Evolutionary conservation across 192 early-diverging fungal genomes (phyloP).

Genomic region (Chytriomyces confervae): DNA sequence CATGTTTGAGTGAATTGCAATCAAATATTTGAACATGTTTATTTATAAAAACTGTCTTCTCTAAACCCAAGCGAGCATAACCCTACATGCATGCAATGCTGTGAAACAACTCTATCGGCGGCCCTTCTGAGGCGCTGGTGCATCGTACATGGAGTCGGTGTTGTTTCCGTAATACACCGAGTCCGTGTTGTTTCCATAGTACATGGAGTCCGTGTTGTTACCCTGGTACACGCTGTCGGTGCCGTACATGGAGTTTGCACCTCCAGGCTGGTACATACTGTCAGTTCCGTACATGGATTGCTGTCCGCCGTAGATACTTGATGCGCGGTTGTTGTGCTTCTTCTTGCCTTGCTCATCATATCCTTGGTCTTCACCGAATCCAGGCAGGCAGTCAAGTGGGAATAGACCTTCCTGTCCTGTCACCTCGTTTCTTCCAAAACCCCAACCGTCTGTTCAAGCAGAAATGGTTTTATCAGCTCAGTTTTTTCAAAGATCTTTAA

Average conservation of each 20-base stretch:
- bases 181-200: slow-evolving; percentile 24
- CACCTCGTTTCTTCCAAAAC: slow-evolving; percentile 6
- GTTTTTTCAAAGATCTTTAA: slow-evolving; percentile 24
- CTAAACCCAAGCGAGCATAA: too few relatives aligned
- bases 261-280: not conserved
- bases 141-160: slow-evolving; percentile 16
- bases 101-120: too few relatives aligned
- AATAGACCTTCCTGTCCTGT: slow-evolving; percentile 16
- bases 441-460: slow-evolving; percentile 3
- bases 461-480: too few relatives aligned
- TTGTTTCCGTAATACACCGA: slow-evolving; percentile 15
- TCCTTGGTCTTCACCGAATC: not conserved
- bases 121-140: not conserved
- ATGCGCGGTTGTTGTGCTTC: slow-evolving; percentile 9
- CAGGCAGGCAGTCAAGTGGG: not conserved
- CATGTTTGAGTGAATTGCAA: too few relatives aligned
- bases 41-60: too few relatives aligned
- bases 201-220: not conserved
- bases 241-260: not conserved
- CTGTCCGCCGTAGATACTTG: slow-evolving; percentile 4
- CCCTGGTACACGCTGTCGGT: not conserved
- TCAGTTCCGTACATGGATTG: not conserved
- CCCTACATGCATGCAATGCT: too few relatives aligned
- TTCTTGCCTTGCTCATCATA: slow-evolving; percentile 18
- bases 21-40: too few relatives aligned